phyloP scores from a whole-genome alignment of 2,329 filamentous ascomycete genomes.

The Ophiostoma populinum region DNA sequence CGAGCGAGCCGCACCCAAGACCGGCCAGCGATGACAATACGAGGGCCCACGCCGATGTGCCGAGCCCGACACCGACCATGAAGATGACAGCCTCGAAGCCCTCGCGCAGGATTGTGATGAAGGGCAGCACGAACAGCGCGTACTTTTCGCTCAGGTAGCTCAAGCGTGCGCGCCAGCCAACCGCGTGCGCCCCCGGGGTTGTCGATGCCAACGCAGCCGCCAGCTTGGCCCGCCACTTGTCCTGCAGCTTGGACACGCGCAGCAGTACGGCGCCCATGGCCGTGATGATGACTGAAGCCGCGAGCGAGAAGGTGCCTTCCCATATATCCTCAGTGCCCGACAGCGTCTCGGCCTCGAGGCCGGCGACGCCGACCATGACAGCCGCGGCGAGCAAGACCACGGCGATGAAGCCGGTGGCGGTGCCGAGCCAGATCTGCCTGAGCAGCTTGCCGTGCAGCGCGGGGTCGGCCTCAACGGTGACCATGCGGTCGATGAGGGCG shows the following conservation, averaged over 20 bases:
- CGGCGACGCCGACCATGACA: conserved; percentile 60
- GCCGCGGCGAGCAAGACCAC: conserved; percentile 47
- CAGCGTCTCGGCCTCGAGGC: conserved; percentile 45
- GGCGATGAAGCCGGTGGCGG: conserved; percentile 41
- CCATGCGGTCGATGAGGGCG: conserved; percentile 71
- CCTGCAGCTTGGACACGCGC: conserved; percentile 56
- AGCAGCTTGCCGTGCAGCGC: conserved; percentile 48
- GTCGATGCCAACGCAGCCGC: conserved; percentile 22
- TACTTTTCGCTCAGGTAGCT: conserved; percentile 53
- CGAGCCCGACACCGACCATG: conserved; percentile 56
- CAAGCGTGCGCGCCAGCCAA: conserved; percentile 15
- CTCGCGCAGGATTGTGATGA: conserved; percentile 61
- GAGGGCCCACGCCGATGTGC: conserved; percentile 49
- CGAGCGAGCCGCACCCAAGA: conserved; percentile 38
- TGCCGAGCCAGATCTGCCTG: conserved; percentile 56
- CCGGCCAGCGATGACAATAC: conserved; percentile 54
- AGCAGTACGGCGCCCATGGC: conserved; percentile 58
- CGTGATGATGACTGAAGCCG: conserved; percentile 55
- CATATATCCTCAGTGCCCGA: conserved; percentile 48
- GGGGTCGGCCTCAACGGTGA: conserved; percentile 43
- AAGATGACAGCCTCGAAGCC: conserved; percentile 68
- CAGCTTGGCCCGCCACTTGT: conserved; percentile 63
- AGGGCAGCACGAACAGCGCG: conserved; percentile 60
- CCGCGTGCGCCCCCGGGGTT: too few relatives aligned
- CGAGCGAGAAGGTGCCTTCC: conserved; percentile 52